A percentile compares a stretch with the other conserved stretches of the same genome.
phyloP scores from a whole-genome alignment of 163 green algal species.

The Chlorella variabilis region DNA sequence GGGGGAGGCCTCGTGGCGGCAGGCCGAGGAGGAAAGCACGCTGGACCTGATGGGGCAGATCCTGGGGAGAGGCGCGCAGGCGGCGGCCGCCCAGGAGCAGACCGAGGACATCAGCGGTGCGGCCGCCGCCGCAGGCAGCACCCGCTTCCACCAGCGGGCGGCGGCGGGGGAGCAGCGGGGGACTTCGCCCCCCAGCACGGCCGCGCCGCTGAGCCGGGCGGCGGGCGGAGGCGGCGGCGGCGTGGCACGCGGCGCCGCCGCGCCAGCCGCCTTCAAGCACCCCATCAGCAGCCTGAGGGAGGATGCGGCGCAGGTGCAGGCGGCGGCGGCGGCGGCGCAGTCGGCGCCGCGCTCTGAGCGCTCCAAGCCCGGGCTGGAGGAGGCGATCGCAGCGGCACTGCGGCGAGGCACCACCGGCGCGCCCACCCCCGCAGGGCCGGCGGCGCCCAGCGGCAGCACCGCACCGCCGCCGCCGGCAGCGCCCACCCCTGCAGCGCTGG shows the following conservation, averaged over 20 bases:
- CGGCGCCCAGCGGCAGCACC: neutral
- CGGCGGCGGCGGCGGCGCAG: neutral
- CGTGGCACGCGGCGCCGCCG: neutral
- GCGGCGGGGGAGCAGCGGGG: neutral
- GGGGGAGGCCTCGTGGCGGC: neutral
- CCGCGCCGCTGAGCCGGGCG: conserved; percentile 13
- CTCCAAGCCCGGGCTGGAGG: conserved; percentile 31
- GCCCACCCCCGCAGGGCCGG: neutral
- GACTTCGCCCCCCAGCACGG: conserved; percentile 1
- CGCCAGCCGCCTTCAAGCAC: neutral
- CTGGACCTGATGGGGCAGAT: conserved; percentile 44
- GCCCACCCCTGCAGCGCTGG: neutral
- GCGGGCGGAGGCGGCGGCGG: neutral
- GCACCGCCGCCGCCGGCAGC: neutral
- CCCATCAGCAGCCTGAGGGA: neutral
- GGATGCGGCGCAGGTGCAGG: neutral
- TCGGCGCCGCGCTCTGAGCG: conserved; percentile 6
- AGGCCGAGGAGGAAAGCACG: conserved; percentile 42
- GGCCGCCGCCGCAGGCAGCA: neutral
- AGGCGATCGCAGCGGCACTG: conserved; percentile 27
- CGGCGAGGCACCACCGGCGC: neutral
- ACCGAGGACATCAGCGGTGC: neutral
- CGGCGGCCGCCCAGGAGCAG: neutral
- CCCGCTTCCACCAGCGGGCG: neutral
- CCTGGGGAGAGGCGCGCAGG: neutral